Percentiles rank a stretch among this genome's conserved stretches.
Evolutionary conservation across 768 basidiomycete species (phyloP).

Genomic region (Auricularia cornea): DNA sequence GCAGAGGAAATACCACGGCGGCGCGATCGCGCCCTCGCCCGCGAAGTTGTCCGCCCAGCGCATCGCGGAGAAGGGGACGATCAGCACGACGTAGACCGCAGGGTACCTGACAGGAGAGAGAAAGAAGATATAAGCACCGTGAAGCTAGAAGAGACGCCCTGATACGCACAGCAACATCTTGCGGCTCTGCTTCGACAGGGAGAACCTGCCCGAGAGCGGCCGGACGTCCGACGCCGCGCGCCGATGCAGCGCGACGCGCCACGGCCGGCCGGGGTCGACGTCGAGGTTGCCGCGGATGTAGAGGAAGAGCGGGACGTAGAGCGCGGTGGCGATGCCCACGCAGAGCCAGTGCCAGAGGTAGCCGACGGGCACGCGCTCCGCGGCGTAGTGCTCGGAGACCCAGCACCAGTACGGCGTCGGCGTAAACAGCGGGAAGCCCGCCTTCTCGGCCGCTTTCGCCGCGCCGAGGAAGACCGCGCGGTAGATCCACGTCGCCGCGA

Average conservation of each 20-base stretch:
- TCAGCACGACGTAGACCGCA: background rate
- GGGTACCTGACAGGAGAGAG: too few species aligned
- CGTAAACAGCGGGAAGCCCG: background rate
- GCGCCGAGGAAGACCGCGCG: background rate
- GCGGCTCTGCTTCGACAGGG: slow-evolving; percentile 1
- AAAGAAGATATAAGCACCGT: background rate
- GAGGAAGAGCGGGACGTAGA: slow-evolving; percentile 10
- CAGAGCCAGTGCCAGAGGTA: slow-evolving; percentile 10
- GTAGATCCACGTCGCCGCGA: slow-evolving; percentile 3
- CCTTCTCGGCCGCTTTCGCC: background rate
- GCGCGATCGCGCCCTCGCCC: background rate
- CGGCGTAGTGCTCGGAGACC: slow-evolving; percentile 2
- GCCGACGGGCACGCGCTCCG: background rate
- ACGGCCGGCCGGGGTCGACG: background rate
- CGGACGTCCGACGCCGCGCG: background rate
- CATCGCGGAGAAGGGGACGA: slow-evolving; percentile 1
- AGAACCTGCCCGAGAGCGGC: background rate
- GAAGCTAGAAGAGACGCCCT: background rate
- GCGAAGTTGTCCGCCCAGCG: slow-evolving; percentile 1
- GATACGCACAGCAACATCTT: slow-evolving; percentile 9
- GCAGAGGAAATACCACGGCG: slow-evolving; percentile 3
- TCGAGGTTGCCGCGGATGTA: slow-evolving; percentile 8
- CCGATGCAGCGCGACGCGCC: background rate
- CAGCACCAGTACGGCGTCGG: slow-evolving; percentile 11
- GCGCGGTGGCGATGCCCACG: slow-evolving; percentile 8